These are phyloP conservation scores for Artomyces pyxidatus DNA, from an alignment of 768 basidiomycete genomes.

Conservation along the genomic window DNA sequence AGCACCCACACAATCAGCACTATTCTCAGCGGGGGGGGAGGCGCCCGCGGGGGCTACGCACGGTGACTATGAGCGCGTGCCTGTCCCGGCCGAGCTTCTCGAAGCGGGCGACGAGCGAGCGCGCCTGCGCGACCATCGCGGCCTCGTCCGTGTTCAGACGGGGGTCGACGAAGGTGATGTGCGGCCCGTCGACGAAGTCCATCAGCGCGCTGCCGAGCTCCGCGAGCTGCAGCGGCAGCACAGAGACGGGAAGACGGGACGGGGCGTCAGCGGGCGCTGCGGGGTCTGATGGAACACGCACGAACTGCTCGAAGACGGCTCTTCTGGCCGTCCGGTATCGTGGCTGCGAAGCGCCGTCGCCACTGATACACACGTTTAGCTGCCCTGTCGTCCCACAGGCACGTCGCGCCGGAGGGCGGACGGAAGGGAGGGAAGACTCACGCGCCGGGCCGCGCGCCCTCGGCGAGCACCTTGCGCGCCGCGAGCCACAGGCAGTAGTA, in stretches of 20 bases:
- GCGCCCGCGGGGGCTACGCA: conserved; percentile 26
- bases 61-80: conserved; percentile 41
- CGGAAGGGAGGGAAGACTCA: background rate
- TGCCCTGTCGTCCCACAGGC: background rate
- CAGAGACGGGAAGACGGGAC: background rate
- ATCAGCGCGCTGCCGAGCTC: conserved; percentile 39
- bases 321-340: background rate
- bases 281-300: background rate
- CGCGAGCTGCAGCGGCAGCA: conserved; percentile 31
- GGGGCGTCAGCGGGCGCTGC: background rate
- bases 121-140: conserved; percentile 36
- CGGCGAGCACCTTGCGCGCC: conserved; percentile 13
- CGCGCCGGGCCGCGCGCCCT: conserved; percentile 3
- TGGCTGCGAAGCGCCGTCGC: background rate
- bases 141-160: conserved; percentile 28
- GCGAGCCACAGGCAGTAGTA: conserved; percentile 15
- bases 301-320: conserved; percentile 1
- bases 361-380: background rate
- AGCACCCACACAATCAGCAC: background rate
- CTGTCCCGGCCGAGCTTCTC: conserved; percentile 30
- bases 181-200: conserved; percentile 37
- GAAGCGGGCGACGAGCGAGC: conserved; percentile 33
- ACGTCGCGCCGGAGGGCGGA: background rate
- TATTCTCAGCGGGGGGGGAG: background rate
- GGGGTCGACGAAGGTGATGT: conserved; percentile 43